phyloP scores from a whole-genome alignment of 139 green algal species.

The Volvox africanus region DNA sequence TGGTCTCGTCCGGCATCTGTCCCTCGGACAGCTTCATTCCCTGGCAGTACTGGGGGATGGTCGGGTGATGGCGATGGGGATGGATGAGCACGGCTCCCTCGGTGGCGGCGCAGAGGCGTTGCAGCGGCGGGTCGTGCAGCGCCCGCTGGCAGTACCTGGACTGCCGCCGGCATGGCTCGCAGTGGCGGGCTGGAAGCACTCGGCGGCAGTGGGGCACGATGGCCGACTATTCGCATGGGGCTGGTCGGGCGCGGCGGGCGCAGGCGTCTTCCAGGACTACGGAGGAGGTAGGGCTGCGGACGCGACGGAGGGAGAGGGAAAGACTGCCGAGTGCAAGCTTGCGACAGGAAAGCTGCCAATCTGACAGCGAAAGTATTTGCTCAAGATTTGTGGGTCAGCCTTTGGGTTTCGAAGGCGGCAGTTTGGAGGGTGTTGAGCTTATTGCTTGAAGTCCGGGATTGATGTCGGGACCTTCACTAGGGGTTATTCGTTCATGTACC shows the following conservation, averaged over 20 bases:
- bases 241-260: conserved; percentile 56
- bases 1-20: neutral
- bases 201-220: neutral
- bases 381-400: too few relatives aligned
- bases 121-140: neutral
- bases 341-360: too few relatives aligned
- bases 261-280: conserved; percentile 18
- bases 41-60: conserved; percentile 52
- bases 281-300: conserved; percentile 12
- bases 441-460: too few relatives aligned
- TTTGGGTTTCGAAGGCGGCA: too few relatives aligned
- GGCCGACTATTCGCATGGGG: conserved; percentile 62
- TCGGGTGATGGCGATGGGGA: conserved; percentile 39
- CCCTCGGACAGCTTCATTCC: conserved; percentile 55
- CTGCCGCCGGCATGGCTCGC: conserved; percentile 17
- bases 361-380: too few relatives aligned
- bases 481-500: too few relatives aligned
- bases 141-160: neutral
- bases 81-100: conserved; percentile 60
- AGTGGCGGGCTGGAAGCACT: conserved; percentile 54
- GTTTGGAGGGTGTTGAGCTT: too few relatives aligned
- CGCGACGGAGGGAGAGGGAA: neutral
- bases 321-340: too few relatives aligned
- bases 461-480: too few relatives aligned
- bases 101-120: conserved; percentile 45